Percentiles rank a stretch among this genome's conserved stretches.
Evolutionary conservation across 225 moss, liverwort and hornwort species (phyloP).

Genomic region (Physcomitrellopsis africana): DNA sequence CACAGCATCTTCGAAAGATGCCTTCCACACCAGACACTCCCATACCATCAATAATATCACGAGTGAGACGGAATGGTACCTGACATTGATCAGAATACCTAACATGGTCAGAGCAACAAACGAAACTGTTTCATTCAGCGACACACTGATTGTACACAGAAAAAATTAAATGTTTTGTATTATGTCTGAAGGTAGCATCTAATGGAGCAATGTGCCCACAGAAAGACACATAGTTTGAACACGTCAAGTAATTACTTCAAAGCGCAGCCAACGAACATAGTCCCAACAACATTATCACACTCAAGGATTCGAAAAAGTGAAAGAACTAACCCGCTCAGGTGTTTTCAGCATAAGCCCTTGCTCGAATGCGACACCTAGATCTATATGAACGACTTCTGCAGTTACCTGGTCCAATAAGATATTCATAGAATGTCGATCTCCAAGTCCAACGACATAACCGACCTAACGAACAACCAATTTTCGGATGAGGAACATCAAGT

Average conservation of each 20-base stretch:
- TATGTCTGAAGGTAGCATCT: neutral
- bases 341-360: conserved; percentile 98
- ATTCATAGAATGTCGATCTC: conserved; percentile 97
- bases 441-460: conserved; percentile 97
- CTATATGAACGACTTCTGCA: conserved; percentile 98
- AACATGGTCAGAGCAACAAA: conserved; percentile 13
- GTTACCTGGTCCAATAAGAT: conserved; percentile 86
- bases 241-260: conserved; percentile 11
- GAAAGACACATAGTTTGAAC: neutral
- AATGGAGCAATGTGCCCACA: conserved; percentile 6
- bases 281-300: neutral
- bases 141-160: neutral
- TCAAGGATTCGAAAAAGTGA: conserved; percentile 5
- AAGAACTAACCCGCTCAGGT: conserved; percentile 77
- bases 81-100: conserved; percentile 35
- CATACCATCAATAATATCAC: conserved; percentile 97
- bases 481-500: conserved; percentile 13
- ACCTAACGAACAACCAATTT: conserved; percentile 53
- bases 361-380: conserved; percentile 96
- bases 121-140: neutral
- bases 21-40: conserved; percentile 98
- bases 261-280: neutral
- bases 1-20: conserved; percentile 91
- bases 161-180: neutral
- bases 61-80: conserved; percentile 98